Evolutionary conservation across 257 asterid species (phyloP), one percentile per base, ranked within the genome.

Genomic region (Rubia yunnanensis): DNA sequence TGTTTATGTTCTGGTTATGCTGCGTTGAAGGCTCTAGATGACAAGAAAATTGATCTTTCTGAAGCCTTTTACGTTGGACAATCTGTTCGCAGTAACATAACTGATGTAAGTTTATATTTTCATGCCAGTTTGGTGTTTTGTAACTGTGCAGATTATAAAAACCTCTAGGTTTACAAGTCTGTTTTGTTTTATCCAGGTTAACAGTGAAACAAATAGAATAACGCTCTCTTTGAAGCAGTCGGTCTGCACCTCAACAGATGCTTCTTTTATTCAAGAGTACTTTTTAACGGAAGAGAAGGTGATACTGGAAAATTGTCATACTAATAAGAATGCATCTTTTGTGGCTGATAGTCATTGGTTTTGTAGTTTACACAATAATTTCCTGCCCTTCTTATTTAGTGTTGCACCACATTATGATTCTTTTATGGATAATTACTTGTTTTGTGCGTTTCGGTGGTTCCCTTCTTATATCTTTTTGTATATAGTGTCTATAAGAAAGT

Each of bases 251-350:
- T 94, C 99, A 20, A 83, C 80, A 1, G 91, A 90, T 74, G 90
- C 95, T 65, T 83, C 99, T 30, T 94, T 88, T 72, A 85, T 88
- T 76, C 96, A 85, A 69, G 99, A 86, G 66, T 84, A 90, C 80
- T 94, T 94, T 72, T 70, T 77, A 69, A 76, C 84, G 81, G 95
- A 94, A 78, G 96, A 89, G 62, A 86, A 94, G 99, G 99, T 89
- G 85, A 64, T 57, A 20, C 20, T 23, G 28, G 26, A 60, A 15
- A 30, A 55, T 14, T 41, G 17, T 7, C 36, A 52, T 17, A 2
- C 36, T 24, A 48, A 3, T 18, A 41, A 55, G 44, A 61, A 62
- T 27, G 24, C 53, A 20, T 15, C 54, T 44, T 36, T 10, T 9
- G 11, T n/a, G 1, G 10, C 14, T 66, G 20, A 32, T 49, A 11